These are phyloP conservation scores for Neodidymelliopsis sp. DNA, from an alignment of 2,329 filamentous ascomycete species.

Conservation along the genomic window DNA sequence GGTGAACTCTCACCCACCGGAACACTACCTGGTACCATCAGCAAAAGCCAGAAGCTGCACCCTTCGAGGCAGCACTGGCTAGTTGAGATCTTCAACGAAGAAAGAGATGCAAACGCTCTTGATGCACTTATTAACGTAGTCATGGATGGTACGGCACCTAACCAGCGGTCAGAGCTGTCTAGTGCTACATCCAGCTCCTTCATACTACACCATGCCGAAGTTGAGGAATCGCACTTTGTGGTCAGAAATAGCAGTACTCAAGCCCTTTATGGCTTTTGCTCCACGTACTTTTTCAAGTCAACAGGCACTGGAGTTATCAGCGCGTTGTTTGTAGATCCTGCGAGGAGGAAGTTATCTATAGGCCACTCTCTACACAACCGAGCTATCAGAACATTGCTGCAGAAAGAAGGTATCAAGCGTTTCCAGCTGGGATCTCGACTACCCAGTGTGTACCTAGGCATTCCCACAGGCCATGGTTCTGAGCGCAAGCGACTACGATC, in stretches of 20 bases:
- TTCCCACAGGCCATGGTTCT: constrained; percentile 71
- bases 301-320: constrained; percentile 78
- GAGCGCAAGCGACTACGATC: constrained; percentile 69
- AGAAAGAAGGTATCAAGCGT: constrained; percentile 75
- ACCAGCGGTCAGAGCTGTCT: constrained; percentile 72
- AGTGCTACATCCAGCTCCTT: constrained; percentile 78
- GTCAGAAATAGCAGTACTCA: constrained; percentile 93
- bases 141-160: constrained; percentile 70
- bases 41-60: constrained; percentile 84
- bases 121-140: constrained; percentile 77
- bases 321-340: constrained; percentile 87
- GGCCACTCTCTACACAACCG: constrained; percentile 88
- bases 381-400: constrained; percentile 77
- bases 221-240: constrained; percentile 87
- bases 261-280: constrained; percentile 89
- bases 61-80: constrained; percentile 96
- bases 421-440: constrained; percentile 83
- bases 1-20: constrained; percentile 71
- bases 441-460: constrained; percentile 85
- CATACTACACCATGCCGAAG: constrained; percentile 71
- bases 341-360: constrained; percentile 85
- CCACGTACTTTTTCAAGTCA: constrained; percentile 81
- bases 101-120: constrained; percentile 76
- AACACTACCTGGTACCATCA: constrained; percentile 72
- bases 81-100: constrained; percentile 84